Conservation (phyloP, 2,329 filamentous ascomycete genomes). For the Polychaeton citri region DNA sequence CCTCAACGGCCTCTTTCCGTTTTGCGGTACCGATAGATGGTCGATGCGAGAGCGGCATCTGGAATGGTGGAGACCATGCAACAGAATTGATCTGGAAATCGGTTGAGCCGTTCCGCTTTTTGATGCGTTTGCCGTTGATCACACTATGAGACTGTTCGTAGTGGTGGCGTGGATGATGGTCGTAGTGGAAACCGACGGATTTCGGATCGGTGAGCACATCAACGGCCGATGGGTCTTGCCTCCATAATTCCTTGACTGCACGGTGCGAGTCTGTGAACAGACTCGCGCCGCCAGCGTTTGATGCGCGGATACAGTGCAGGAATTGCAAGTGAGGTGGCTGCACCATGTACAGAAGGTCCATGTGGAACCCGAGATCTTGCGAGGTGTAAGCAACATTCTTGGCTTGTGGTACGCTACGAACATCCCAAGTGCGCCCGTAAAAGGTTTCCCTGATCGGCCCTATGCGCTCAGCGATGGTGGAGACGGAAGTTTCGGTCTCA, state of each 20-base stretch:
- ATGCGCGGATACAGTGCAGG: constrained; percentile 78
- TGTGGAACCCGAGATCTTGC: constrained; percentile 72
- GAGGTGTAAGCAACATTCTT: constrained; percentile 87
- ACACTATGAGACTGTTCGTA: constrained; percentile 15
- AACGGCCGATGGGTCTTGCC: constrained; percentile 8
- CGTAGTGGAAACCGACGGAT: constrained; percentile 34
- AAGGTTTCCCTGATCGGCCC: constrained; percentile 75
- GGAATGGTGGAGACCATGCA: constrained; percentile 24
- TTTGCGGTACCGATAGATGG: not conserved
- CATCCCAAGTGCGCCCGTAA: constrained; percentile 85
- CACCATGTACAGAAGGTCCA: constrained; percentile 80
- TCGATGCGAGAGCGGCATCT: constrained; percentile 16
- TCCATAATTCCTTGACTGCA: constrained; percentile 34
- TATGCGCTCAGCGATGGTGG: constrained; percentile 56
- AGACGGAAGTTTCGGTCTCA: constrained; percentile 37
- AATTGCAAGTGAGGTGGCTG: constrained; percentile 73
- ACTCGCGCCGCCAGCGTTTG: constrained; percentile 66
- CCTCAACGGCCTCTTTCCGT: not conserved
- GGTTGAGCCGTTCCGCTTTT: not conserved
- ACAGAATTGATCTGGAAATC: constrained; percentile 7
- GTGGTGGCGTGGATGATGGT: constrained; percentile 34
- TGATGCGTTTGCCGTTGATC: constrained; percentile 8
- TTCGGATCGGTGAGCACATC: constrained; percentile 1
- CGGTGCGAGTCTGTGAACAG: constrained; percentile 68
- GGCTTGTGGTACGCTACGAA: constrained; percentile 64